Evolutionary conservation across 345 rosid genomes (phyloP).

Genomic region (Aquilaria sinensis): DNA sequence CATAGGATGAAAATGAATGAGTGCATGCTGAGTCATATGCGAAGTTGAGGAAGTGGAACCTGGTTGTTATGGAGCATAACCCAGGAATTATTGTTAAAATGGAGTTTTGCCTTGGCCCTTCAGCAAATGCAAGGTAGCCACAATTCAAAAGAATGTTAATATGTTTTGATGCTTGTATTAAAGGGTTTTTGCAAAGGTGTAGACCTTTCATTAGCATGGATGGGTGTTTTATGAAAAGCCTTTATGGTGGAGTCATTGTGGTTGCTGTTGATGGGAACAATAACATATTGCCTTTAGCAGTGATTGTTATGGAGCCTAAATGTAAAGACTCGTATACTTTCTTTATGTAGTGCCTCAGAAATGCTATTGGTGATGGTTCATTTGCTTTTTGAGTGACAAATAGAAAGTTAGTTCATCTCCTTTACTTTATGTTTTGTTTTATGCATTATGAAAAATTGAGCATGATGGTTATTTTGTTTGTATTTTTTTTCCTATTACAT

Average conservation of each 20-base stretch:
- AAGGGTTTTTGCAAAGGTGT: background rate
- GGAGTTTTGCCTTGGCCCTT: no score
- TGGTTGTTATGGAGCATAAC: no score
- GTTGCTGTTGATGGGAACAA: background rate
- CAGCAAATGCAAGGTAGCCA: no score
- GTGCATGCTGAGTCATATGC: background rate
- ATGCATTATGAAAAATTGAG: background rate
- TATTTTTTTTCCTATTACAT: background rate
- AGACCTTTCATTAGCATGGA: background rate
- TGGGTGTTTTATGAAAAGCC: background rate
- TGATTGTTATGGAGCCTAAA: background rate
- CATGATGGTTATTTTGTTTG: no score
- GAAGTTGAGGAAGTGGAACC: no score
- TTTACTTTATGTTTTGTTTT: background rate
- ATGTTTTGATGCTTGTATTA: background rate
- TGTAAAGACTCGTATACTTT: background rate
- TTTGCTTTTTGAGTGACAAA: background rate
- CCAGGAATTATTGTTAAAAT: no score
- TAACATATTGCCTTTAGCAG: background rate
- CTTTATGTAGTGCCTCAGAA: background rate
- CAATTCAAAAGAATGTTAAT: background rate
- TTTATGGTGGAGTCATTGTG: background rate
- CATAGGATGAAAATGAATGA: background rate
- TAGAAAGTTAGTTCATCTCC: background rate
- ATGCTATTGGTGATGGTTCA: background rate